phyloP scores from a whole-genome alignment of 2,329 filamentous ascomycete species.

The Westerdykella ornata region DNA sequence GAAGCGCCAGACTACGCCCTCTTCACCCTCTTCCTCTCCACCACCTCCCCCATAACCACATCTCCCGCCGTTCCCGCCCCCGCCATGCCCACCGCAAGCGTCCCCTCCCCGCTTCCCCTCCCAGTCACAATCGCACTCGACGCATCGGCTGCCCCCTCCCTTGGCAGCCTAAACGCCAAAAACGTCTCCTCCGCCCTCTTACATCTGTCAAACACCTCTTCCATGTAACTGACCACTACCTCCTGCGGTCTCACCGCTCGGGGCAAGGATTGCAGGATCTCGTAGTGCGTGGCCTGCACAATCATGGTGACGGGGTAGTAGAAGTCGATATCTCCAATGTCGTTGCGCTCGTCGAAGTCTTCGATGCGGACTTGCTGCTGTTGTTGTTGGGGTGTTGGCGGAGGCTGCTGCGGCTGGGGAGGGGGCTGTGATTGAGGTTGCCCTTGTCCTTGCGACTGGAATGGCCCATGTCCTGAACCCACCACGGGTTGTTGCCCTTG shows the following conservation, averaged over 20 bases:
- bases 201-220: slow-evolving; percentile 48
- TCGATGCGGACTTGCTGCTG: slow-evolving; percentile 22
- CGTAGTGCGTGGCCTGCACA: slow-evolving; percentile 47
- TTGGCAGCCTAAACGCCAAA: slow-evolving; percentile 51
- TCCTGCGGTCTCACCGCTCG: slow-evolving; percentile 48
- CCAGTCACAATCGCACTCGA: too few relatives aligned
- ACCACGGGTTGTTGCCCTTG: background rate
- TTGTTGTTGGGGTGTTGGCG: slow-evolving; percentile 2
- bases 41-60: too few relatives aligned
- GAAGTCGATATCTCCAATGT: slow-evolving; percentile 32
- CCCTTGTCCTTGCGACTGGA: slow-evolving; percentile 29
- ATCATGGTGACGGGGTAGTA: slow-evolving; percentile 69
- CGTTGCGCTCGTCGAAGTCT: slow-evolving; percentile 43
- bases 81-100: too few relatives aligned
- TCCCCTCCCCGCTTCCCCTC: too few relatives aligned
- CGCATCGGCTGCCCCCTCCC: slow-evolving; percentile 15
- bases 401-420: slow-evolving; percentile 1
- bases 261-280: slow-evolving; percentile 49
- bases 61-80: too few relatives aligned
- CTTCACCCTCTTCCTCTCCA: too few relatives aligned
- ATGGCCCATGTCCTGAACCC: background rate
- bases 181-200: slow-evolving; percentile 50
- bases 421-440: slow-evolving; percentile 3
- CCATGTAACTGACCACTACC: slow-evolving; percentile 36
- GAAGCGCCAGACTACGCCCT: too few relatives aligned